Base-by-base conservation (phyloP, 23 red algal genomes). In the Gracilariopsis chorda region DNA sequence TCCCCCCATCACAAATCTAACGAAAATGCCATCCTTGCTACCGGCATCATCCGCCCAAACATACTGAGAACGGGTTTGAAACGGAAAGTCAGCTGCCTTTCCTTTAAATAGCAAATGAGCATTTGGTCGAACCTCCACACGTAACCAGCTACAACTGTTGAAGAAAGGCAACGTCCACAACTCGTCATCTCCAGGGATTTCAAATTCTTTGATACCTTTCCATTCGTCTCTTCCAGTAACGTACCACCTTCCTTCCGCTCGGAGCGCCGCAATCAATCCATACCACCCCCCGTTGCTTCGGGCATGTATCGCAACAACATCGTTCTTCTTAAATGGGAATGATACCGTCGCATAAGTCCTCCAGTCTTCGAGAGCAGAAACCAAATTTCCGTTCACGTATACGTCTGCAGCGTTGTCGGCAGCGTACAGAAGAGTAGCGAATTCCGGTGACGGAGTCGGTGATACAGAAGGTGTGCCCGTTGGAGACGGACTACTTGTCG, bases 271-370 rank as follows among this genome's bases (percentile, higher is more conserved):
- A 64, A 83, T 61, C 34, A 83, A 59, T 7, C 78, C 78, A 65
- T 57, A 60, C 76, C 76, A 80, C 7, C 76, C 76, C 24, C 76
- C 76, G 8, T 80, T 60, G 19, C 56, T 48, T 3, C 25, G 9
- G 21, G 34, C 76, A 55, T 48, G 49, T 43, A 83, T 83, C 11
- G 49, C 78, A 83, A 83, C 59, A 30, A 83, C 78, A 39, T 83
- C 78, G 20, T 46, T 63, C 21, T 53, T 39, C 17, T 47, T 63
- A 13, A 83, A 65, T 14, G 53, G 47, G 44, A 83, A 63, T 47
- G 51, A 83, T 14, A 37, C 23, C 9, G 49, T 65, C 55, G 49
- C 78, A 23, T 57, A 83, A 33, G 55, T 12, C 36, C 56, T 61
- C 78, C 78, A 83, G 29, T 58, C 55, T 36, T 48, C 44, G 24